These are phyloP conservation scores for Puccinia horiana DNA, from an alignment of 1,284 basidiomycete species.

Conservation along the genomic window DNA sequence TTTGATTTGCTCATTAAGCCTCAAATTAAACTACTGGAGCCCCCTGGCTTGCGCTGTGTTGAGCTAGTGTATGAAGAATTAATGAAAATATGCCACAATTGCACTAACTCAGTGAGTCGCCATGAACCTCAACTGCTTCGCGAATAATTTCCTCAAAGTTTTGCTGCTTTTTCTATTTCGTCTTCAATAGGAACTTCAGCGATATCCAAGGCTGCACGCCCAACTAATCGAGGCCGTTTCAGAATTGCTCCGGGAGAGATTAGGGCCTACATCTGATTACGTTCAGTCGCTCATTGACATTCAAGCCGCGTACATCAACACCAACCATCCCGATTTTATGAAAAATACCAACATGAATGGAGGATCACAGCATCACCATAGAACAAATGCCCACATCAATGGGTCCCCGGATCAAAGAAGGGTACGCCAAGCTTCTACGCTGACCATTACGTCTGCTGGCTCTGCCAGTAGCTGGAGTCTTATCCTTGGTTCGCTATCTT, in stretches of 20 bases:
- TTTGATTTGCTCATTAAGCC: slow-evolving; percentile 98
- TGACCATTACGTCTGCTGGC: slow-evolving; percentile 35
- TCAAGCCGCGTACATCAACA: slow-evolving; percentile 99
- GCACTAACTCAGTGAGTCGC: slow-evolving; percentile 74
- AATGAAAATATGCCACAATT: slow-evolving; percentile 99
- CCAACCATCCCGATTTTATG: slow-evolving; percentile 90
- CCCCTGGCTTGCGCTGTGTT: slow-evolving; percentile 90
- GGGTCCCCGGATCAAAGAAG: slow-evolving; percentile 42
- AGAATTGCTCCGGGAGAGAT: slow-evolving; percentile 87
- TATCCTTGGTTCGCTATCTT: slow-evolving; percentile 41
- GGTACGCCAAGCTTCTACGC: slow-evolving; percentile 46
- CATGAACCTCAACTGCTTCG: not conserved
- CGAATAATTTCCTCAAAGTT: not conserved
- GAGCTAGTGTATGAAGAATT: slow-evolving; percentile 98
- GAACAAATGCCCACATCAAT: slow-evolving; percentile 52
- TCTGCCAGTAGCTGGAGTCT: slow-evolving; percentile 44
- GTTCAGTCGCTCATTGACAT: slow-evolving; percentile 94
- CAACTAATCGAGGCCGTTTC: slow-evolving; percentile 97
- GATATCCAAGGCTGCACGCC: slow-evolving; percentile 89
- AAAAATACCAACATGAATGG: slow-evolving; percentile 66
- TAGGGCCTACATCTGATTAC: slow-evolving; percentile 95
- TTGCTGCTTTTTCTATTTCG: not conserved
- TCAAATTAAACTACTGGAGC: slow-evolving; percentile 93
- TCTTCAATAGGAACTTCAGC: slow-evolving; percentile 79
- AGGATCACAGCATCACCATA: slow-evolving; percentile 59